phyloP scores from a whole-genome alignment of 2,329 filamentous ascomycete species.

The Fonsecaea erecta region DNA sequence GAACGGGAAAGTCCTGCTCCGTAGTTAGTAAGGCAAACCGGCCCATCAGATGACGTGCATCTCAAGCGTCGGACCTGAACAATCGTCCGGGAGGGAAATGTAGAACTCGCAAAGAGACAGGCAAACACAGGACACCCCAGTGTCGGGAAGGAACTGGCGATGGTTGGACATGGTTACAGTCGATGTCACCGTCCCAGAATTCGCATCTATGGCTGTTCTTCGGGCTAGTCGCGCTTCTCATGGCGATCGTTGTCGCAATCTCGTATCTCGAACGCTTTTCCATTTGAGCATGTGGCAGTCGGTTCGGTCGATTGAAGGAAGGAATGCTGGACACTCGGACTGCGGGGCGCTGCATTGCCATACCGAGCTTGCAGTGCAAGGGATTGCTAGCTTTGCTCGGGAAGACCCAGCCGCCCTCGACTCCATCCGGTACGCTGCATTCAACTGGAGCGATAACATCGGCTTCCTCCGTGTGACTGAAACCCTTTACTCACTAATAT shows the following conservation, averaged over 20 bases:
- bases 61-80: conserved; percentile 16
- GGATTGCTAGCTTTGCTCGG: conserved; percentile 16
- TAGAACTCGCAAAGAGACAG: background rate
- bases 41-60: conserved; percentile 23
- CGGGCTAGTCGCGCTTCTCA: background rate
- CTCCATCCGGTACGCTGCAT: conserved; percentile 1
- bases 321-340: background rate
- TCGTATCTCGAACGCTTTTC: background rate
- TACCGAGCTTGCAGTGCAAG: conserved; percentile 3
- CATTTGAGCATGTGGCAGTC: conserved; percentile 2
- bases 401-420: conserved; percentile 1
- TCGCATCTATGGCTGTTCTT: background rate
- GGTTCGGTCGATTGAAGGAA: background rate
- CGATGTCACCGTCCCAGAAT: background rate
- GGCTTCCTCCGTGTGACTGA: conserved; percentile 27
- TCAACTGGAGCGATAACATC: conserved; percentile 26
- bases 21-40: conserved; percentile 7
- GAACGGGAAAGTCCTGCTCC: background rate
- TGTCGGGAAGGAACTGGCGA: background rate
- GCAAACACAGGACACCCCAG: background rate
- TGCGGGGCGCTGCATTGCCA: conserved; percentile 9
- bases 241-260: background rate
- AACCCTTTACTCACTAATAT: conserved; percentile 26
- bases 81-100: background rate
- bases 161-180: background rate